These are phyloP conservation scores for Pulicaria dysenterica DNA, from an alignment of 129 eudicot genomes.

Conservation along the genomic window DNA sequence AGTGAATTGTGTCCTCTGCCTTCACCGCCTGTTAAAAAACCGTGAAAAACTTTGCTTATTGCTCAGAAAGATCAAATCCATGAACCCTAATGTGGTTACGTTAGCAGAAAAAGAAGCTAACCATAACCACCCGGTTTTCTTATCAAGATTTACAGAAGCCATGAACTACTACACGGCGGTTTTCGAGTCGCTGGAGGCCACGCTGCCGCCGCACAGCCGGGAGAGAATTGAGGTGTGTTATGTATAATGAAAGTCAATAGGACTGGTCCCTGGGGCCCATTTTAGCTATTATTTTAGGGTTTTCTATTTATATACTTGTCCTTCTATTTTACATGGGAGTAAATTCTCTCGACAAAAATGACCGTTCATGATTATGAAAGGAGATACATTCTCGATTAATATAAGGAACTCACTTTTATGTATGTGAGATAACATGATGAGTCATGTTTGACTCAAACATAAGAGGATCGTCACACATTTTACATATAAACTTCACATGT, in stretches of 20 bases:
- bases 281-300: too few relatives aligned
- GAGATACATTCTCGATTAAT: too few relatives aligned
- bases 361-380: too few relatives aligned
- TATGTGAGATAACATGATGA: too few relatives aligned
- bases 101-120: slow-evolving; percentile 69
- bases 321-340: too few relatives aligned
- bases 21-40: slow-evolving; percentile 58
- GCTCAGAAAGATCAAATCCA: slow-evolving; percentile 56
- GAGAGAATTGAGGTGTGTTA: slow-evolving; percentile 46
- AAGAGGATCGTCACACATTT: too few relatives aligned
- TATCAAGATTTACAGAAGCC: slow-evolving; percentile 57
- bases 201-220: slow-evolving; percentile 74
- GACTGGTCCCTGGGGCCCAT: too few relatives aligned
- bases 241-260: background rate
- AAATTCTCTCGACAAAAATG: too few relatives aligned
- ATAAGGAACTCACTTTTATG: too few relatives aligned
- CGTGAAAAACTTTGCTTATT: slow-evolving; percentile 50
- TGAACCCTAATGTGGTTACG: slow-evolving; percentile 69
- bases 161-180: slow-evolving; percentile 68
- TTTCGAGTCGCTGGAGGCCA: slow-evolving; percentile 85
- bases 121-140: slow-evolving; percentile 63
- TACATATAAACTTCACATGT: too few relatives aligned
- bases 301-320: too few relatives aligned
- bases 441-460: too few relatives aligned
- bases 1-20: slow-evolving; percentile 64